Conservation (phyloP, 495 filamentous ascomycete species). For the Penicillium lividum region DNA sequence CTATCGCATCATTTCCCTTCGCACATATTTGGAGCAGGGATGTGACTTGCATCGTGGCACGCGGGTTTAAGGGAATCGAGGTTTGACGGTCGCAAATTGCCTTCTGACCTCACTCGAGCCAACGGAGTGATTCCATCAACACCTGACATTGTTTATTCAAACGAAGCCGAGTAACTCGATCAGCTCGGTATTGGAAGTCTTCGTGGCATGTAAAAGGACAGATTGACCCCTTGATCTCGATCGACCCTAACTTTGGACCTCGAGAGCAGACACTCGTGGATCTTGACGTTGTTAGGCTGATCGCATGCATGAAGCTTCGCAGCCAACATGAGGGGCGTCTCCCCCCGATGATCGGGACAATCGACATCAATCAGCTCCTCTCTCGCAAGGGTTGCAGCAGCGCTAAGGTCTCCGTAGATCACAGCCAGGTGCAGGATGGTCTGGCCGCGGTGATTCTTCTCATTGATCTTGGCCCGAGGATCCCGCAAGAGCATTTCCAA, state of each 20-base stretch:
- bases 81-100: too few relatives aligned
- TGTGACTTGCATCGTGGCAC: background rate
- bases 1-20: background rate
- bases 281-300: background rate
- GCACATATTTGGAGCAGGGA: background rate
- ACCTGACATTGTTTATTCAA: background rate
- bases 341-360: conserved; percentile 4
- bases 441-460: background rate
- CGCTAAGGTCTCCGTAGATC: conserved; percentile 3
- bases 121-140: too few relatives aligned
- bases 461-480: background rate
- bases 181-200: background rate
- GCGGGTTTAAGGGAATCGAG: background rate
- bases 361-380: background rate
- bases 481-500: background rate
- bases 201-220: background rate
- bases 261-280: background rate
- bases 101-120: too few relatives aligned
- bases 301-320: background rate
- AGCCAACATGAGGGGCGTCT: background rate
- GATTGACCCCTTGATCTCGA: background rate
- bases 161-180: background rate
- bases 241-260: background rate
- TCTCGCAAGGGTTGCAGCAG: background rate
- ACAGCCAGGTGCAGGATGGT: conserved; percentile 7